phyloP scores from a whole-genome alignment of 331 rosid species.

The Malus hybrid region DNA sequence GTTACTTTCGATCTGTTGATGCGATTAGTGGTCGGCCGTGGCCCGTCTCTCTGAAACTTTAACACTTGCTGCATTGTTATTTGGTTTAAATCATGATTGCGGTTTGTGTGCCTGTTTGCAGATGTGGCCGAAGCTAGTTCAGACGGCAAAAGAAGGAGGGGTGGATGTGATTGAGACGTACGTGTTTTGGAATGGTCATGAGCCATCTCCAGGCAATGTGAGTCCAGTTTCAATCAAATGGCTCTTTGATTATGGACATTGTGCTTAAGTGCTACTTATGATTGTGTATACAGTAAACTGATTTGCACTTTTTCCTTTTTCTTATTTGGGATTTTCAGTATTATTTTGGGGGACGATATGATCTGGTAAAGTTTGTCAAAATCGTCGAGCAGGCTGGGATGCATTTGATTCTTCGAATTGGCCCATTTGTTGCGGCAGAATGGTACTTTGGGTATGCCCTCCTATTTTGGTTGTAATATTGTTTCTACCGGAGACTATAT shows the following conservation, averaged over 20 bases:
- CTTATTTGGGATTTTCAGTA: conserved; percentile 37
- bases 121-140: conserved; percentile 95
- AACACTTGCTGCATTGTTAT: neutral
- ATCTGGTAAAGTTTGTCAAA: conserved; percentile 81
- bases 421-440: conserved; percentile 90
- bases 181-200: conserved; percentile 97
- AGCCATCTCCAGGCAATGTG: conserved; percentile 84
- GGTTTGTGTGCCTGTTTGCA: conserved; percentile 16
- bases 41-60: too few relatives aligned
- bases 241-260: neutral
- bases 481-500: neutral
- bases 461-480: neutral
- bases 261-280: neutral
- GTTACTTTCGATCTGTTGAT: neutral
- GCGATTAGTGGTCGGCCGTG: neutral
- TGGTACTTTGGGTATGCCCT: conserved; percentile 70
- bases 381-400: conserved; percentile 73
- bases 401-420: conserved; percentile 82
- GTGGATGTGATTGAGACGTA: conserved; percentile 81
- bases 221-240: conserved; percentile 11
- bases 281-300: neutral
- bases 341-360: conserved; percentile 79
- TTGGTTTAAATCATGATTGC: neutral
- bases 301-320: neutral
- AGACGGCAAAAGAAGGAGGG: conserved; percentile 83